phyloP scores from a whole-genome alignment of 345 rosid species.

The Psidium friedrichsthalianum region DNA sequence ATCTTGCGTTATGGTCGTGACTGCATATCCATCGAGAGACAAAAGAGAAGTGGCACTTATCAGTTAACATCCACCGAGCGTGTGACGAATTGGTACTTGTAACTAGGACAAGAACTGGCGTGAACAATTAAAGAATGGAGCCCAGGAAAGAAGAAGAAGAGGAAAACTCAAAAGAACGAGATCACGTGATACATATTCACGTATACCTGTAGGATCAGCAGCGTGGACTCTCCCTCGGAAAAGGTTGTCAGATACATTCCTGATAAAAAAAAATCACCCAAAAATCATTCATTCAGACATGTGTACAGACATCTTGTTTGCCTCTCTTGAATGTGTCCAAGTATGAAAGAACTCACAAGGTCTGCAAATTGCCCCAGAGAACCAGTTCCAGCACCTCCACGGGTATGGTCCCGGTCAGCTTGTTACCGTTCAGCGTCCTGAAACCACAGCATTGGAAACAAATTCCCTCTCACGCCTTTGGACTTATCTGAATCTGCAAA shows the following conservation, averaged over 20 bases:
- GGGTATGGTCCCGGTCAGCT: slow-evolving; percentile 30
- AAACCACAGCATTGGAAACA: not conserved
- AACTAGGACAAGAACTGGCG: not conserved
- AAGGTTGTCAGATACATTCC: slow-evolving; percentile 31
- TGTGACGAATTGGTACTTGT: not conserved
- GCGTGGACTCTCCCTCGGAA: slow-evolving; percentile 18
- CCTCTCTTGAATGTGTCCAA: not conserved
- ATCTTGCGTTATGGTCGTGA: slow-evolving; percentile 27
- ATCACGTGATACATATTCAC: no score
- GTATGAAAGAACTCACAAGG: slow-evolving; percentile 18
- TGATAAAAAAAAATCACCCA: not conserved
- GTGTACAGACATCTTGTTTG: no score
- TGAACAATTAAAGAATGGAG: not conserved
- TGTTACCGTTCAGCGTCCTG: slow-evolving; percentile 36
- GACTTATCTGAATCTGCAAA: not conserved
- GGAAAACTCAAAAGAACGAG: not conserved
- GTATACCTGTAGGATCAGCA: slow-evolving; percentile 14
- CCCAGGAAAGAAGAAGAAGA: no score
- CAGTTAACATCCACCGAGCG: not conserved
- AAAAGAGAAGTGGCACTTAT: not conserved
- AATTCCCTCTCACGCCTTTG: not conserved
- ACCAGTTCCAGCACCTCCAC: slow-evolving; percentile 11
- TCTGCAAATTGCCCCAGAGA: slow-evolving; percentile 9
- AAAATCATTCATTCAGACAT: no score
- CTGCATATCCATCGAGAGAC: slow-evolving; percentile 7